Evolutionary conservation across 257 asterid genomes (phyloP).

Genomic region (Scutellaria barbata): DNA sequence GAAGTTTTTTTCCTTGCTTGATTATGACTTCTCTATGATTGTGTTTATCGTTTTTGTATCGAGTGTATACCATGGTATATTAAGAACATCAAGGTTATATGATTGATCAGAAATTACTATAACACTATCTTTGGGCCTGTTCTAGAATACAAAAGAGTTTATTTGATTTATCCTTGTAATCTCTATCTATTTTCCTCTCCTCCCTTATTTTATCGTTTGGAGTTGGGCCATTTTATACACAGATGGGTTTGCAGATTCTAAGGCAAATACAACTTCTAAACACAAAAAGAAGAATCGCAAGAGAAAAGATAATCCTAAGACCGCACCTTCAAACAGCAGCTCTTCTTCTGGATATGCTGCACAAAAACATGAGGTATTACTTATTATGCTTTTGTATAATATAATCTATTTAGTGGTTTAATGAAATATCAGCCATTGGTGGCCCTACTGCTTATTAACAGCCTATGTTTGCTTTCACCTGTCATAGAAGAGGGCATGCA

Average conservation of each 20-base stretch:
- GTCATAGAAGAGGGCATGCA: conserved; percentile 18
- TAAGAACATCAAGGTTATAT: not conserved
- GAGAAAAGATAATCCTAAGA: conserved; percentile 70
- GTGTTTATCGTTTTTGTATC: not conserved
- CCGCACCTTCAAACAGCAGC: conserved; percentile 41
- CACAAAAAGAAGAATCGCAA: conserved; percentile 76
- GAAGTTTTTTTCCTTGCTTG: conserved; percentile 16
- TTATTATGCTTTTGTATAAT: conserved; percentile 1
- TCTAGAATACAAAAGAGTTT: not conserved
- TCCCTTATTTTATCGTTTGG: conserved; percentile 6
- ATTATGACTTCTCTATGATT: conserved; percentile 4
- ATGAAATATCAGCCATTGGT: conserved; percentile 18
- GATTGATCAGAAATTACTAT: not conserved
- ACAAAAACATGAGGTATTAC: conserved; percentile 44
- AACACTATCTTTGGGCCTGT: conserved; percentile 1
- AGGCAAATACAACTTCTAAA: conserved; percentile 54
- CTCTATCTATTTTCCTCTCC: not conserved
- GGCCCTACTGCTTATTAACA: conserved; percentile 19
- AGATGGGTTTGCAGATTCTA: conserved; percentile 54
- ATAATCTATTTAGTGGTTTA: conserved; percentile 25
- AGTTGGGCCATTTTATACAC: conserved; percentile 4
- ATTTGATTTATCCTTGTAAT: not conserved
- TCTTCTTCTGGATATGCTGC: conserved; percentile 45
- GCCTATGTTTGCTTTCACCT: conserved; percentile 17
- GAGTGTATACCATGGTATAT: not conserved